phyloP scores from a whole-genome alignment of 2,329 filamentous ascomycete species.

The Fusarium sp. region DNA sequence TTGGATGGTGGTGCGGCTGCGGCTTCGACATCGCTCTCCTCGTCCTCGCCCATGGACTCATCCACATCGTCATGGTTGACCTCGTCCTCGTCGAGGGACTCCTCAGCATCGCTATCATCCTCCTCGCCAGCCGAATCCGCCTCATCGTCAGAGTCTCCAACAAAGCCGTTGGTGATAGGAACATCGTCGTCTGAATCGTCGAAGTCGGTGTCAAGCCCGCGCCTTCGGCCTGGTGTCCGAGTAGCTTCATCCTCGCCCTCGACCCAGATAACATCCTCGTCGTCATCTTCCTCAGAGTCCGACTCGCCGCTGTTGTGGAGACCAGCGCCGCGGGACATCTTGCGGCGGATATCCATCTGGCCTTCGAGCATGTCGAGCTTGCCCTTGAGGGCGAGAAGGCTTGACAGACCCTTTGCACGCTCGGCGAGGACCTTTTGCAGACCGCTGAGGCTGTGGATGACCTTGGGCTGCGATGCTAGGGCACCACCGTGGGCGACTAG shows the following conservation, averaged over 20 bases:
- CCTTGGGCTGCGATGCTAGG: conserved; percentile 85
- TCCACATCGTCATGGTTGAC: conserved; percentile 70
- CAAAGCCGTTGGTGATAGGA: conserved; percentile 66
- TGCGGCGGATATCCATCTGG: conserved; percentile 84
- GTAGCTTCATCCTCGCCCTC: conserved; percentile 85
- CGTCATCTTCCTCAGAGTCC: conserved; percentile 63
- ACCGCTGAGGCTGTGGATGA: conserved; percentile 81
- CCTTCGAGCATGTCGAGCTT: conserved; percentile 95
- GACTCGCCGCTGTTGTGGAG: conserved; percentile 62
- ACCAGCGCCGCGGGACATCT: conserved; percentile 67
- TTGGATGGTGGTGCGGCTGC: conserved; percentile 61
- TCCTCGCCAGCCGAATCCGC: conserved; percentile 62
- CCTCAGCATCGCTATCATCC: conserved; percentile 59
- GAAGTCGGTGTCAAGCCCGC: conserved; percentile 53
- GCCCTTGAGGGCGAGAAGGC: conserved; percentile 89
- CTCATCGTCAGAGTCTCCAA: conserved; percentile 72
- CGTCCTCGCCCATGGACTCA: conserved; percentile 68
- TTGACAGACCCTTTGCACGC: conserved; percentile 83
- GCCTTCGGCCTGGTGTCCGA: conserved; percentile 57
- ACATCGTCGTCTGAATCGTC: conserved; percentile 68
- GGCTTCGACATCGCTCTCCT: conserved; percentile 64
- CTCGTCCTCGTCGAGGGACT: conserved; percentile 69
- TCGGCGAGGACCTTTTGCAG: conserved; percentile 91
- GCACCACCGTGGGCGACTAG: conserved; percentile 93
- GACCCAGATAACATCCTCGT: conserved; percentile 86